Conservation (phyloP, 2,329 filamentous ascomycete genomes). For the Phialocephala subalpina region DNA sequence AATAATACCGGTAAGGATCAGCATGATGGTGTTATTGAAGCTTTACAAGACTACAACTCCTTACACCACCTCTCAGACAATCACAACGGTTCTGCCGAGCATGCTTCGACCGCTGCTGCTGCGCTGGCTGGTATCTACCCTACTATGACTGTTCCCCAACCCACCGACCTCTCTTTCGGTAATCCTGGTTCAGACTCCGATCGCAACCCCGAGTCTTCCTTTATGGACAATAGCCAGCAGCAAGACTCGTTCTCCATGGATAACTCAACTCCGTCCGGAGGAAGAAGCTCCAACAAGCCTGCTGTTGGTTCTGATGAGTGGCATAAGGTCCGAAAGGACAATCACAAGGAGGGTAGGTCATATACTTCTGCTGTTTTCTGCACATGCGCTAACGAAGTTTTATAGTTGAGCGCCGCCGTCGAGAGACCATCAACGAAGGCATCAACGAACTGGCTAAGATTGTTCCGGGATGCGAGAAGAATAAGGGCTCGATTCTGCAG, state of each 20-base stretch:
- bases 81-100: conserved; percentile 61
- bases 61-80: conserved; percentile 55
- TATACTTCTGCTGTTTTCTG: conserved; percentile 3
- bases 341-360: conserved; percentile 92
- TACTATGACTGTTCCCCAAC: conserved; percentile 63
- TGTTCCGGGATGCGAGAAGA: conserved; percentile 97
- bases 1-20: conserved; percentile 40
- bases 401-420: conserved; percentile 90
- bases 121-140: conserved; percentile 50
- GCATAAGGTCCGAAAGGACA: conserved; percentile 97
- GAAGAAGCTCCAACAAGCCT: conserved; percentile 66
- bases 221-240: conserved; percentile 47
- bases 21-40: conserved; percentile 40
- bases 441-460: conserved; percentile 99
- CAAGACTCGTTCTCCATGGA: conserved; percentile 46
- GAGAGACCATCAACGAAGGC: conserved; percentile 98
- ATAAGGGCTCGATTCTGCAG: conserved; percentile 96
- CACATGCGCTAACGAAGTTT: conserved; percentile 38
- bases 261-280: conserved; percentile 47
- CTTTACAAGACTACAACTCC: conserved; percentile 47
- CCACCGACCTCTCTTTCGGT: conserved; percentile 61
- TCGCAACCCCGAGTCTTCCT: conserved; percentile 46
- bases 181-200: conserved; percentile 51
- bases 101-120: conserved; percentile 67
- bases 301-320: conserved; percentile 96